Evolutionary conservation across 1,284 basidiomycete genomes (phyloP).

Genomic region (Vanrija sp.): DNA sequence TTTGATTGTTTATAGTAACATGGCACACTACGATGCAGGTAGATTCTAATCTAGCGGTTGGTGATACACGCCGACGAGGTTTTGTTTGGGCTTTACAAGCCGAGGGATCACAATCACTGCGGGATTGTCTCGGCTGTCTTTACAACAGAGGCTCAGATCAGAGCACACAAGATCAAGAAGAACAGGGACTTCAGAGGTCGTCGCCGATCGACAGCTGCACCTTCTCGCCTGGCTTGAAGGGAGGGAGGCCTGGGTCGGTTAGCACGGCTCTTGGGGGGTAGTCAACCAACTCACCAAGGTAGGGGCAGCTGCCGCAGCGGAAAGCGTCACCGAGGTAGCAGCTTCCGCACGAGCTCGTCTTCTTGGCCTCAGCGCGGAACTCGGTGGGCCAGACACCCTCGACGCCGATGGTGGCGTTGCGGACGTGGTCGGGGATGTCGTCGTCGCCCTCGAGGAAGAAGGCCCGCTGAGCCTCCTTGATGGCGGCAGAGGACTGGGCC

Average conservation of each 20-base stretch:
- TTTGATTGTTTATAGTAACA: too few relatives aligned
- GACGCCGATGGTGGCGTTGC: slow-evolving; percentile 37
- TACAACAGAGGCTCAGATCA: too few relatives aligned
- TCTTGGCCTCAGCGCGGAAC: slow-evolving; percentile 61
- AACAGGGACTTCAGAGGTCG: slow-evolving; percentile 60
- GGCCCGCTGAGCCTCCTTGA: slow-evolving; percentile 35
- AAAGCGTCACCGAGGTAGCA: slow-evolving; percentile 99
- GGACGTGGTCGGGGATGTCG: slow-evolving; percentile 45
- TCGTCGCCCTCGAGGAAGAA: slow-evolving; percentile 48
- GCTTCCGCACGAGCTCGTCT: slow-evolving; percentile 91
- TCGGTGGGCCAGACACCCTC: slow-evolving; percentile 52
- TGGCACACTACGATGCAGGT: too few relatives aligned
- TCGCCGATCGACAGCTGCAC: slow-evolving; percentile 77
- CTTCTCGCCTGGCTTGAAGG: slow-evolving; percentile 97
- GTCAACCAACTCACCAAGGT: slow-evolving; percentile 66
- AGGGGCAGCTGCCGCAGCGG: slow-evolving; percentile 91
- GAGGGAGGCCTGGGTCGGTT: slow-evolving; percentile 67
- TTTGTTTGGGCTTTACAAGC: too few relatives aligned
- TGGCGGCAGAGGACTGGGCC: slow-evolving; percentile 46
- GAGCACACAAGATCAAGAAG: too few relatives aligned
- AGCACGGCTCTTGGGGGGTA: not conserved
- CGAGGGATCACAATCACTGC: too few relatives aligned
- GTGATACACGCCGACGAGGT: not conserved
- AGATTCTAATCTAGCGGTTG: not conserved
- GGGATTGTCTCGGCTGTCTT: too few relatives aligned